Evolutionary conservation across 202 grass and related monocot genomes (phyloP).

Genomic region (Cymbopogon flexuosus): DNA sequence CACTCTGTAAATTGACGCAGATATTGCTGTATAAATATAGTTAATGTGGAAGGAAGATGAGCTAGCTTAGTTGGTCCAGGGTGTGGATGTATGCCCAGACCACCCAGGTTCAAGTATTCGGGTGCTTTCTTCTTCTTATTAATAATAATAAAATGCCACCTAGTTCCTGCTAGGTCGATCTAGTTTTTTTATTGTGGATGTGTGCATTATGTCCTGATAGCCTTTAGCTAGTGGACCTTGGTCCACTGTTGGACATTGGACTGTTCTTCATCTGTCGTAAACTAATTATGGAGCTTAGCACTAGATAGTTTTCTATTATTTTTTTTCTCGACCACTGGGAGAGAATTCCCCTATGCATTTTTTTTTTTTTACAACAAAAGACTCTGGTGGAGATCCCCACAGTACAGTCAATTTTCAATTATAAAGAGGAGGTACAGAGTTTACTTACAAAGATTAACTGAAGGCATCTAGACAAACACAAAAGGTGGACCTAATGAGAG

Average conservation of each 20-base stretch:
- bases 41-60: background rate
- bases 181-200: background rate
- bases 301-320: background rate
- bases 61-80: background rate
- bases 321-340: background rate
- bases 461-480: too few species aligned
- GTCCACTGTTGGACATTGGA: background rate
- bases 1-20: background rate
- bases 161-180: background rate
- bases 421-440: too few species aligned
- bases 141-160: too few species aligned
- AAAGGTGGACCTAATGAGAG: too few species aligned
- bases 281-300: background rate
- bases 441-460: too few species aligned
- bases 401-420: too few species aligned
- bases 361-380: too few species aligned
- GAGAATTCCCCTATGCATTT: background rate
- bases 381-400: too few species aligned
- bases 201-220: background rate
- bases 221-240: constrained; percentile 11
- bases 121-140: background rate
- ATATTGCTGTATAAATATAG: background rate
- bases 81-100: background rate
- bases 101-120: background rate
- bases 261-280: constrained; percentile 1